phyloP scores from a whole-genome alignment of 306 rosid species.

The Begonia loranthoides region DNA sequence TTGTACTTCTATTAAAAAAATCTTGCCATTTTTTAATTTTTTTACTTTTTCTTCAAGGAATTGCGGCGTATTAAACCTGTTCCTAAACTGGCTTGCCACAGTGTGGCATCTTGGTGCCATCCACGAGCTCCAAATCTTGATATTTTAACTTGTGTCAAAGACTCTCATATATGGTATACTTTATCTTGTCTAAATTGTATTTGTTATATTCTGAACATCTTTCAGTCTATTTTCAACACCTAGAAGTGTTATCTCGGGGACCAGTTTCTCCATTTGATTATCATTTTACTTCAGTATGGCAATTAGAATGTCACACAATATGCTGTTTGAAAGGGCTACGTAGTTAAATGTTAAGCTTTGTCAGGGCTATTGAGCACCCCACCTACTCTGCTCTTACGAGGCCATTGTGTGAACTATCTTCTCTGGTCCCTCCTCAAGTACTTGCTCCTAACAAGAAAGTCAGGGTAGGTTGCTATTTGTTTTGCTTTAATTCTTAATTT shows the following conservation, averaged over 20 bases:
- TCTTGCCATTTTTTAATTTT: not conserved
- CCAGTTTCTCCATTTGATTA: not conserved
- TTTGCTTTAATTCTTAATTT: not conserved
- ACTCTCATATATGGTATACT: conserved; percentile 82
- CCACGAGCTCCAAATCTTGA: conserved; percentile 99
- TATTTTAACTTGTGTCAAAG: conserved; percentile 93
- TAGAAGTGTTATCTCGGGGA: not conserved
- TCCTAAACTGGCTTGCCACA: conserved; percentile 90
- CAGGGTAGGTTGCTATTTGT: conserved; percentile 44
- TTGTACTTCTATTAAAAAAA: not conserved
- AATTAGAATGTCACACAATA: not conserved
- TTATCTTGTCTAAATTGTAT: conserved; percentile 5
- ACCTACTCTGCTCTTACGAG: conserved; percentile 96
- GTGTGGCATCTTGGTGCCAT: conserved; percentile 98
- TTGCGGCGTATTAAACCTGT: conserved; percentile 95
- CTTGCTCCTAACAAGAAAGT: conserved; percentile 91
- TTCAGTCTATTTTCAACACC: not conserved
- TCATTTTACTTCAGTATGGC: not conserved
- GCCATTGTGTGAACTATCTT: conserved; percentile 89
- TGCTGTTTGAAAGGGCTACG: conserved; percentile 4
- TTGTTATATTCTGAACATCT: no score
- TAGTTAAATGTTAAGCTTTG: conserved; percentile 13
- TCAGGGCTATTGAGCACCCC: conserved; percentile 98
- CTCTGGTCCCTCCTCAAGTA: conserved; percentile 80
- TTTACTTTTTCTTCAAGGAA: conserved; percentile 43